phyloP scores from a whole-genome alignment of 768 basidiomycete species.

The Boletellus sp. region DNA sequence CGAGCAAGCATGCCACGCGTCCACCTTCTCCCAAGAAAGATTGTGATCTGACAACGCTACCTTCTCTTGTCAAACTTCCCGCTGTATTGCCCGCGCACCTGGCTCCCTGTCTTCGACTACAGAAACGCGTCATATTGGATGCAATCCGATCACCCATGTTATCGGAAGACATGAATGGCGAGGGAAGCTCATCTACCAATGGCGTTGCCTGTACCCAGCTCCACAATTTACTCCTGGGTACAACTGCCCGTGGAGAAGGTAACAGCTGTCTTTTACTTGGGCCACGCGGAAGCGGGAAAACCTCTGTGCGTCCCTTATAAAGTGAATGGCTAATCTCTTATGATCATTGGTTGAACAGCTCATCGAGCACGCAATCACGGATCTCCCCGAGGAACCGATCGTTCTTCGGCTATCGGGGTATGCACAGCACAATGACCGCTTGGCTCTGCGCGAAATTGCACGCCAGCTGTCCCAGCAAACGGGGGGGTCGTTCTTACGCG shows the following conservation, averaged over 20 bases:
- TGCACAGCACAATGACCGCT: constrained; percentile 77
- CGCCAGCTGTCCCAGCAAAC: constrained; percentile 78
- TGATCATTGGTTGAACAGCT: constrained; percentile 39
- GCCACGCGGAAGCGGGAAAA: constrained; percentile 84
- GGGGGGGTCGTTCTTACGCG: constrained; percentile 50
- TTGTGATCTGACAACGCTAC: not conserved
- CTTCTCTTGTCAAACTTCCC: constrained; percentile 23
- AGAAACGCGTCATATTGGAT: constrained; percentile 54
- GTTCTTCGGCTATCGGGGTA: constrained; percentile 82
- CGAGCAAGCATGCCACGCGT: constrained; percentile 10
- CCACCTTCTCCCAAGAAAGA: constrained; percentile 15
- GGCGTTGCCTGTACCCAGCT: constrained; percentile 54
- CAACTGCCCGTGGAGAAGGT: constrained; percentile 78
- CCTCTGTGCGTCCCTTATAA: constrained; percentile 44
- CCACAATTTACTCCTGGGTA: constrained; percentile 63
- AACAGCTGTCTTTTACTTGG: constrained; percentile 91
- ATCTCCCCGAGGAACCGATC: constrained; percentile 52
- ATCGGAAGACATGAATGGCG: constrained; percentile 28
- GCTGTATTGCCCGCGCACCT: constrained; percentile 40
- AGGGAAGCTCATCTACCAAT: constrained; percentile 44
- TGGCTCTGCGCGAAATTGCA: constrained; percentile 92
- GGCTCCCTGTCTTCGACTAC: constrained; percentile 44
- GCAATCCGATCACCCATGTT: constrained; percentile 37
- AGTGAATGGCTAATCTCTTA: constrained; percentile 1
- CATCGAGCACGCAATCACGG: constrained; percentile 52